A percentile compares a stretch with the other conserved stretches of the same genome.
Conservation (phyloP, 768 basidiomycete species). For the Boletales sp. region DNA sequence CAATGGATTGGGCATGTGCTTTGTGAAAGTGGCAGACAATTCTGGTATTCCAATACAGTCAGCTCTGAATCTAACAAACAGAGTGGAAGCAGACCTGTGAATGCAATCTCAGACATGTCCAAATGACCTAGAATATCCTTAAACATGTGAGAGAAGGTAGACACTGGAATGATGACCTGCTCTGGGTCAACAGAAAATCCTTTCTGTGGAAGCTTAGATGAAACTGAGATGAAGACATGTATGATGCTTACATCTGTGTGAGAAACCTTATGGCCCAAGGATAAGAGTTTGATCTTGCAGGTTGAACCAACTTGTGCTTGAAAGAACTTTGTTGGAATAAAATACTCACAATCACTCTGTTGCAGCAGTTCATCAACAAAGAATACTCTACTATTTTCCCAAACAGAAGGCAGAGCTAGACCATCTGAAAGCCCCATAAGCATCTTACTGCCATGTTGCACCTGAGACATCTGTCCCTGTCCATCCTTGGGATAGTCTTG, state of each 20-base stretch:
- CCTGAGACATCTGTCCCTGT: conserved; percentile 15
- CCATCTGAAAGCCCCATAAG: conserved; percentile 23
- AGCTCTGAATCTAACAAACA: too few relatives aligned
- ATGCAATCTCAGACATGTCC: too few relatives aligned
- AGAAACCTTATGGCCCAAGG: conserved; percentile 2
- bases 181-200: conserved; percentile 12
- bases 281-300: not conserved
- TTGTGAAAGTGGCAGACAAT: too few relatives aligned
- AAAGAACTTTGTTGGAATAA: conserved; percentile 15
- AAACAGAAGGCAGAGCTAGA: conserved; percentile 24
- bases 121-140: too few relatives aligned
- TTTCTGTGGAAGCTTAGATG: not conserved
- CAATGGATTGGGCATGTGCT: too few relatives aligned
- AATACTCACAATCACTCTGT: not conserved
- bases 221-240: not conserved
- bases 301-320: not conserved
- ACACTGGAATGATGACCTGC: not conserved
- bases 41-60: too few relatives aligned
- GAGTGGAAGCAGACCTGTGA: too few relatives aligned
- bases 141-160: conserved; percentile 9
- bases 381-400: conserved; percentile 9
- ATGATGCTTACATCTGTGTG: not conserved
- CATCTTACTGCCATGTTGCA: conserved; percentile 29
- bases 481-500: conserved; percentile 29
- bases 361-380: conserved; percentile 24